Conservation (phyloP, 306 rosid species). For the Oemleria cerasiformis region DNA sequence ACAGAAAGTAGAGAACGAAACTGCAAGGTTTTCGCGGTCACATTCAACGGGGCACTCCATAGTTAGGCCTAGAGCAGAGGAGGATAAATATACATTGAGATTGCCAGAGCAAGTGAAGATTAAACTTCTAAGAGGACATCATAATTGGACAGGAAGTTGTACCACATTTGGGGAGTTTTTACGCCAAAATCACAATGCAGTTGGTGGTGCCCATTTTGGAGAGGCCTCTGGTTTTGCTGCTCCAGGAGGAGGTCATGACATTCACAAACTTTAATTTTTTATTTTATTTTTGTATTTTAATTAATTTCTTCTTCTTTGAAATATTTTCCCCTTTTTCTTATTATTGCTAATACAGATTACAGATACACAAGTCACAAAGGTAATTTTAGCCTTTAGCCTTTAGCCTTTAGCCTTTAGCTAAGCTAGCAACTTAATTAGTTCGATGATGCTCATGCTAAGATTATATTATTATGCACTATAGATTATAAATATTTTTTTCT, state of each 20-base stretch:
- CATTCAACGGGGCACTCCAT: constrained; percentile 81
- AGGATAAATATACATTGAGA: constrained; percentile 48
- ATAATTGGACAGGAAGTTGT: constrained; percentile 43
- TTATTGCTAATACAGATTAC: too few relatives aligned
- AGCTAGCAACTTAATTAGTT: too few relatives aligned
- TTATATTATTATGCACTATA: too few relatives aligned
- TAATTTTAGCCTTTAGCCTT: too few relatives aligned
- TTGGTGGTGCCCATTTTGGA: constrained; percentile 36
- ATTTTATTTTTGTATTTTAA: neutral
- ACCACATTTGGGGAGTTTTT: constrained; percentile 39
- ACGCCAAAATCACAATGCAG: constrained; percentile 15
- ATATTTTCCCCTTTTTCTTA: too few relatives aligned
- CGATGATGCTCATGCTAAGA: too few relatives aligned
- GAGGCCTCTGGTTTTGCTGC: constrained; percentile 22
- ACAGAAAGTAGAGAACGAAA: neutral
- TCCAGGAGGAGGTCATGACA: neutral
- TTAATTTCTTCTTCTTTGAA: neutral
- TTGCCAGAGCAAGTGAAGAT: constrained; percentile 40
- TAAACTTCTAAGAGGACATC: constrained; percentile 46
- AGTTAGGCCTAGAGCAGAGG: constrained; percentile 30
- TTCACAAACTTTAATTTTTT: constrained; percentile 5
- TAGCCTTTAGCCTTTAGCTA: too few relatives aligned
- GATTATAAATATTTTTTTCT: too few relatives aligned
- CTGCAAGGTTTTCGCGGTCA: constrained; percentile 38
- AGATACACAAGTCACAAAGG: too few relatives aligned